phyloP scores from a whole-genome alignment of 1,139 yeast species.

The Suhomyces maxii region DNA sequence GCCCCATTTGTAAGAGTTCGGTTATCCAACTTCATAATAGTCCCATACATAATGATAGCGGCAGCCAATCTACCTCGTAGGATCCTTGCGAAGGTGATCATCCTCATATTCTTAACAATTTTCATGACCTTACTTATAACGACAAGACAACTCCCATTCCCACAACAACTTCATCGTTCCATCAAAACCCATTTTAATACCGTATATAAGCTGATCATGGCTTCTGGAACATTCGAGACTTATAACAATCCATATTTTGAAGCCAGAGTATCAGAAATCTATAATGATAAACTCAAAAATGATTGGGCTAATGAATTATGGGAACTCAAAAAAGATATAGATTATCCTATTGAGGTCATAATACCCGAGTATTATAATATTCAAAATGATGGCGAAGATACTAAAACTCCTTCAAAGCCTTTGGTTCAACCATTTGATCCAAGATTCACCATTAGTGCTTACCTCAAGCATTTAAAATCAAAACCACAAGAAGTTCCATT shows the following conservation, averaged over 20 bases:
- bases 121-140: conserved; percentile 1
- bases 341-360: conserved; percentile 2
- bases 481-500: conserved; percentile 37
- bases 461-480: conserved; percentile 19
- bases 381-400: background rate
- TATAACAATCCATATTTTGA: conserved; percentile 9
- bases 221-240: conserved; percentile 1
- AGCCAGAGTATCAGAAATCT: background rate
- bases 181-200: conserved; percentile 2
- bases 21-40: background rate
- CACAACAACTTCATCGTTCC: conserved; percentile 2
- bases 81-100: conserved; percentile 2
- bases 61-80: conserved; percentile 8
- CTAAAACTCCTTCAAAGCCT: no score
- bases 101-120: conserved; percentile 1
- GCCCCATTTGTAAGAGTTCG: no score
- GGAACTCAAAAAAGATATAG: conserved; percentile 20
- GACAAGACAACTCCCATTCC: background rate
- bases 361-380: conserved; percentile 11
- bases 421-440: conserved; percentile 49
- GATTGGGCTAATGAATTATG: conserved; percentile 29
- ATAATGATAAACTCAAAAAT: conserved; percentile 5
- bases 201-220: conserved; percentile 2
- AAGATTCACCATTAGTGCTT: conserved; percentile 45
- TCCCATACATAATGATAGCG: conserved; percentile 3